Conservation (phyloP, 2,329 filamentous ascomycete species). For the Moelleriella libera region DNA sequence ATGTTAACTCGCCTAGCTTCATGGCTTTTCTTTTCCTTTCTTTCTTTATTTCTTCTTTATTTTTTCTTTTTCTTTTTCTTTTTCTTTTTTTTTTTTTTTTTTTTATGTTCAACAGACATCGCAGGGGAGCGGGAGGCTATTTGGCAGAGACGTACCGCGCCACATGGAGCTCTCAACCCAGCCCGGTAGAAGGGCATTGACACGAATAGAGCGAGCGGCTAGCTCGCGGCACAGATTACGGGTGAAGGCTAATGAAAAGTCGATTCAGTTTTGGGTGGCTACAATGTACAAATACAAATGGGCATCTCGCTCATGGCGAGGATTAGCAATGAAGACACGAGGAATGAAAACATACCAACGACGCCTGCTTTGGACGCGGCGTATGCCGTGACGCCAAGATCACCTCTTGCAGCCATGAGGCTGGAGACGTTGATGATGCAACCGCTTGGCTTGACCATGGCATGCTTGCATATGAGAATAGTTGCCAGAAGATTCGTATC, state of each 20-base stretch:
- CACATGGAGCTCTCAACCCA: constrained; percentile 79
- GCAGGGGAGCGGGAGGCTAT: background rate
- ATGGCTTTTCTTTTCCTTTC: no score
- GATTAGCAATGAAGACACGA: background rate
- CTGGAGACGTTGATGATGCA: constrained; percentile 77
- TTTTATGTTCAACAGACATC: no score
- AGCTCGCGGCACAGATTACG: constrained; percentile 51
- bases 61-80: constrained; percentile 1
- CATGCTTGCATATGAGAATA: constrained; percentile 44
- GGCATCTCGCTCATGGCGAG: background rate
- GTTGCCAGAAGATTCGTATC: constrained; percentile 57
- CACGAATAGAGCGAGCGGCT: constrained; percentile 47
- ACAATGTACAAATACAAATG: constrained; percentile 4
- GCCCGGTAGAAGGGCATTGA: constrained; percentile 71
- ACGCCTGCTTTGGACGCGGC: constrained; percentile 72
- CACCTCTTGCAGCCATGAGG: constrained; percentile 55
- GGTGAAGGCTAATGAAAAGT: constrained; percentile 41
- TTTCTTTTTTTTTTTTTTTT: background rate
- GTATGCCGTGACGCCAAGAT: constrained; percentile 58
- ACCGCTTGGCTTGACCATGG: constrained; percentile 19
- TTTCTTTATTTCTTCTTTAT: background rate
- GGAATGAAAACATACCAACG: constrained; percentile 35
- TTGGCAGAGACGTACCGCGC: constrained; percentile 33
- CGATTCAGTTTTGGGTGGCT: background rate
- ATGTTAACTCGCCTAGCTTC: constrained; percentile 24